Evolutionary conservation across 768 basidiomycete species (phyloP).

Genomic region (Boletellus sp.): DNA sequence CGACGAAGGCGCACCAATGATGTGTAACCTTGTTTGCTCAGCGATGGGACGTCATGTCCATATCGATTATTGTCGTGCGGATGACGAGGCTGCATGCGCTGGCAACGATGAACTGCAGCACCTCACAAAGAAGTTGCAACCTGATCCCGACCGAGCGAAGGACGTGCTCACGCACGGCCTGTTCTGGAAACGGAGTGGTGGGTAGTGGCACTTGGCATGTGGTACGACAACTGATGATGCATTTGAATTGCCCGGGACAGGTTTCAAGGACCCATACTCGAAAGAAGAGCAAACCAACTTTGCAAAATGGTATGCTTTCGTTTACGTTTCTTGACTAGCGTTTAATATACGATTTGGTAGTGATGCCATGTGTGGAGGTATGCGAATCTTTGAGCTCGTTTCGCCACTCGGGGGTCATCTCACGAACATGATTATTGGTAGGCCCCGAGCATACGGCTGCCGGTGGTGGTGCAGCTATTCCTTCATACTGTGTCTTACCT

Average conservation of each 20-base stretch:
- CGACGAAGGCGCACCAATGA: conserved; percentile 60
- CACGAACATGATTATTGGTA: conserved; percentile 18
- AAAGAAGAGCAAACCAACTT: conserved; percentile 54
- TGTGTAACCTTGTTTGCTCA: conserved; percentile 56
- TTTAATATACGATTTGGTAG: conserved; percentile 22
- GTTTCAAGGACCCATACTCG: conserved; percentile 63
- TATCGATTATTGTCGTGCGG: conserved; percentile 51
- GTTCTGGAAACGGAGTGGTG: conserved; percentile 59
- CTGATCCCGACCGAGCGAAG: conserved; percentile 46
- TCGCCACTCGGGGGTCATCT: not conserved
- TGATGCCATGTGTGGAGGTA: conserved; percentile 52
- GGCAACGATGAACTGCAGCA: conserved; percentile 45
- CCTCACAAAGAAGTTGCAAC: conserved; percentile 39
- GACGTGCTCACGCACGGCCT: conserved; percentile 53
- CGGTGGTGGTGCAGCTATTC: conserved; percentile 36
- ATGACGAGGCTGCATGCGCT: conserved; percentile 34
- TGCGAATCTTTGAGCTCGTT: not conserved
- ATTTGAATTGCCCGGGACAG: conserved; percentile 24
- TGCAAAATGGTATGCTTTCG: conserved; percentile 44
- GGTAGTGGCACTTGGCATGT: not conserved
- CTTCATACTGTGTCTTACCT: conserved; percentile 53
- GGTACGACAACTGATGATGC: no score
- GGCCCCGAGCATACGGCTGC: conserved; percentile 49
- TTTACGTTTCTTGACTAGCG: not conserved
- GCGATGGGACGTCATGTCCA: conserved; percentile 56